Percentiles rank a stretch among this genome's conserved stretches.
Conservation (phyloP, 202 grass and related monocot species). For the Cymbopogon flexuosus region DNA sequence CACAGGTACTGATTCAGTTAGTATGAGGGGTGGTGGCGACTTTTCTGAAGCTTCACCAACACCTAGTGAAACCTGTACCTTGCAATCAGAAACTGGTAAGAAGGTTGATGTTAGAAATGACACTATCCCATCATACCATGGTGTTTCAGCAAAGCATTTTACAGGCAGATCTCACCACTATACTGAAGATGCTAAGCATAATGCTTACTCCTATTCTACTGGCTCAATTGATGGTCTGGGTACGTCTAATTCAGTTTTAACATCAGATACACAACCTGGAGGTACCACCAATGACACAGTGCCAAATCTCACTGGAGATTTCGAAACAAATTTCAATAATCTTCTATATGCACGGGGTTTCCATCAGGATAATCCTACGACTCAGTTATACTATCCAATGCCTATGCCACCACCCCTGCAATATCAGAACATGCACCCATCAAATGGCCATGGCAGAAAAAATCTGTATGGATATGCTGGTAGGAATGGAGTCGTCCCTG, state of each 20-base stretch:
- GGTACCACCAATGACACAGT: conserved; percentile 31
- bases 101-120: conserved; percentile 9
- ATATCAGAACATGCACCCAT: conserved; percentile 44
- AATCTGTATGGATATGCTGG: conserved; percentile 47
- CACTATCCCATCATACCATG: neutral
- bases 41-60: conserved; percentile 29
- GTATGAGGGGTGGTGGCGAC: conserved; percentile 27
- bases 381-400: conserved; percentile 35
- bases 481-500: conserved; percentile 43
- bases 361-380: conserved; percentile 32
- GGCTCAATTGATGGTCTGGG: conserved; percentile 10
- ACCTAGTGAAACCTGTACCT: conserved; percentile 25
- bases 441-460: conserved; percentile 41
- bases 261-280: conserved; percentile 31
- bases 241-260: neutral
- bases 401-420: conserved; percentile 30
- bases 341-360: conserved; percentile 44
- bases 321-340: conserved; percentile 43
- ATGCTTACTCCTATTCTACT: conserved; percentile 5
- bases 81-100: conserved; percentile 24
- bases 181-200: conserved; percentile 17
- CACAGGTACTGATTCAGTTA: conserved; percentile 19
- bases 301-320: conserved; percentile 61
- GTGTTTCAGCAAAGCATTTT: conserved; percentile 1
- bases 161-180: conserved; percentile 7